Evolutionary conservation across 2,329 filamentous ascomycete species (phyloP).

Genomic region (Stemphylium beticola): DNA sequence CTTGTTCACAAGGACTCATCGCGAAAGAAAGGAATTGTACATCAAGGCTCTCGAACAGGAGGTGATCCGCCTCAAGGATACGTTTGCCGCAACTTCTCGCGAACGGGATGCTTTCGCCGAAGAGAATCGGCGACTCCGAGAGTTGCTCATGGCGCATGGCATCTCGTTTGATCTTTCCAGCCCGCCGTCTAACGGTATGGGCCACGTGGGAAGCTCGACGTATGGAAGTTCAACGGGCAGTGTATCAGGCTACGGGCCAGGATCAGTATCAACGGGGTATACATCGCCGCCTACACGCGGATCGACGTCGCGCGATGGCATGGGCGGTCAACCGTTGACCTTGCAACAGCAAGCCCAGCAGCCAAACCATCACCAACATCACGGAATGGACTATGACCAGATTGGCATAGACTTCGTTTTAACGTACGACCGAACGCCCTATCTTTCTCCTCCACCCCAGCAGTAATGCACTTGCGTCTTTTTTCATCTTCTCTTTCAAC

Average conservation of each 20-base stretch:
- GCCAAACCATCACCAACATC: conserved; percentile 34
- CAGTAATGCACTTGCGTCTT: conserved; percentile 39
- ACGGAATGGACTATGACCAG: conserved; percentile 74
- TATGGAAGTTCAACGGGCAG: conserved; percentile 61
- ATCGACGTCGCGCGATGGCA: conserved; percentile 38
- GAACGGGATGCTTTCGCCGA: conserved; percentile 78
- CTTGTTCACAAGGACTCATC: conserved; percentile 74
- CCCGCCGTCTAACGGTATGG: conserved; percentile 42
- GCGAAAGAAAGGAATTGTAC: conserved; percentile 94
- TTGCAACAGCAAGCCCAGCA: conserved; percentile 30
- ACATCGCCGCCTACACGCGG: conserved; percentile 52
- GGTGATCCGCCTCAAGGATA: conserved; percentile 84
- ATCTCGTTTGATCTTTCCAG: conserved; percentile 60
- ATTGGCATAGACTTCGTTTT: conserved; percentile 89
- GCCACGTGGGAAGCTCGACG: conserved; percentile 43
- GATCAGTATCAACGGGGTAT: conserved; percentile 54
- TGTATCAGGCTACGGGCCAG: conserved; percentile 65
- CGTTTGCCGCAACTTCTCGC: conserved; percentile 74
- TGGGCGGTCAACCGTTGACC: conserved; percentile 24
- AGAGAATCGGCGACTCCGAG: conserved; percentile 79
- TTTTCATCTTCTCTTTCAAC: conserved; percentile 18
- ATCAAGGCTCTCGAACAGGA: conserved; percentile 94
- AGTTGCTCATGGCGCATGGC: conserved; percentile 64
- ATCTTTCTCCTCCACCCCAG: conserved; percentile 54
- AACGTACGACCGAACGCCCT: conserved; percentile 78